A percentile compares a stretch with the other conserved stretches of the same genome.
phyloP scores from a whole-genome alignment of 176 grass and related monocot species.

The Rhynchospora tenuis region DNA sequence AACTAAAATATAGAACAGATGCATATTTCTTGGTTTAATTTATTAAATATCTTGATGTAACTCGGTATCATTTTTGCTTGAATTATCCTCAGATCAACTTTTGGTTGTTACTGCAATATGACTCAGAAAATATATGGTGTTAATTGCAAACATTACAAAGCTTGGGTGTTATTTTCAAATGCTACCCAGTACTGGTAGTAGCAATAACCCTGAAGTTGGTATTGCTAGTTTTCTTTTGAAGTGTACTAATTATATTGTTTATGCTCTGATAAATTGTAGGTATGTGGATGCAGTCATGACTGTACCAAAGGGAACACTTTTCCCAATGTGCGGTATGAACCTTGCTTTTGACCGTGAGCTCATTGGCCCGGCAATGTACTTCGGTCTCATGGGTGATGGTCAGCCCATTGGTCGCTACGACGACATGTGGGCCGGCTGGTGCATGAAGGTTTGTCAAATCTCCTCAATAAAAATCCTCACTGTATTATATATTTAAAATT shows the following conservation, averaged over 20 bases:
- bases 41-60: neutral
- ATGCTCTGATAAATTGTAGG: conserved; percentile 5
- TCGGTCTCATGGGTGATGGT: conserved; percentile 35
- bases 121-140: neutral
- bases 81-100: neutral
- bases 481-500: neutral
- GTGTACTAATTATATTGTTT: conserved; percentile 4
- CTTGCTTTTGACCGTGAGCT: conserved; percentile 32
- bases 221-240: neutral
- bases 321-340: conserved; percentile 33
- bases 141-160: neutral
- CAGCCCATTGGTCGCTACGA: conserved; percentile 33
- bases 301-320: conserved; percentile 31
- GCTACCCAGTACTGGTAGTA: neutral
- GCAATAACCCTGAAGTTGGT: neutral
- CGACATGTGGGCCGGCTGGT: conserved; percentile 33
- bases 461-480: neutral
- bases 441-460: conserved; percentile 25
- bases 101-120: neutral
- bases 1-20: neutral
- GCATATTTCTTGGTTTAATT: neutral
- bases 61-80: neutral
- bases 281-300: conserved; percentile 36
- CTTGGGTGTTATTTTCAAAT: neutral
- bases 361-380: conserved; percentile 34